Evolutionary conservation across 2,329 filamentous ascomycete genomes (phyloP).

Genomic region (Alternaria panax): DNA sequence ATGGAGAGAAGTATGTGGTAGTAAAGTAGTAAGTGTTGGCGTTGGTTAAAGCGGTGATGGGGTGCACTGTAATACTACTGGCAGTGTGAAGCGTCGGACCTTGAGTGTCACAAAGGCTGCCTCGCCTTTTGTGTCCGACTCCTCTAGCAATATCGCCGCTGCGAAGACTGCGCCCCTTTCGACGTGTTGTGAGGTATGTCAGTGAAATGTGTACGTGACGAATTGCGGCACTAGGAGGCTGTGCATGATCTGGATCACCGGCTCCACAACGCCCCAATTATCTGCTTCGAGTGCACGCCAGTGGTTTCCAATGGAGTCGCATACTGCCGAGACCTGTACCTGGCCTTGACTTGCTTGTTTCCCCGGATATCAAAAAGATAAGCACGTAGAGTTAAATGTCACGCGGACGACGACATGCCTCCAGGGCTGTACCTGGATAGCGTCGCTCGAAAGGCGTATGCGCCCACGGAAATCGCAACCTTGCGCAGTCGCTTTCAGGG

Average conservation of each 20-base stretch:
- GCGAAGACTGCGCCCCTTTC: conserved; percentile 20
- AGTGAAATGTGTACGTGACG: conserved; percentile 13
- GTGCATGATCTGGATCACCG: conserved; percentile 21
- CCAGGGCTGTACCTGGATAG: neutral
- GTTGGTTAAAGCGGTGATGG: conserved; percentile 8
- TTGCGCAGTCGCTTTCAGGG: neutral
- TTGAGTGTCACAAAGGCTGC: conserved; percentile 9
- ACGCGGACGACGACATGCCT: neutral
- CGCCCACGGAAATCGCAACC: neutral
- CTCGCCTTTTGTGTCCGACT: conserved; percentile 13
- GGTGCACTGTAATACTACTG: neutral
- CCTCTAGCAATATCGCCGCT: conserved; percentile 12
- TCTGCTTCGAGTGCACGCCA: conserved; percentile 5
- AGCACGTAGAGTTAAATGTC: neutral
- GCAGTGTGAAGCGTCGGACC: neutral
- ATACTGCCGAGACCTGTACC: neutral
- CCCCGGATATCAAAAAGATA: neutral
- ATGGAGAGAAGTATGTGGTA: conserved; percentile 19
- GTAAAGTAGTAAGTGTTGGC: neutral
- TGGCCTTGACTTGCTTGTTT: conserved; percentile 20
- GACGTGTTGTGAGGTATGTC: conserved; percentile 8
- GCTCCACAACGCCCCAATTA: conserved; percentile 15
- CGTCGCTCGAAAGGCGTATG: neutral
- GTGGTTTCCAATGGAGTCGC: conserved; percentile 27
- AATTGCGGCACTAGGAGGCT: conserved; percentile 19